Evolutionary conservation across 1,284 basidiomycete species (phyloP), one percentile per base, ranked within the genome.

Genomic region (Tetrapyrgos nigripes): DNA sequence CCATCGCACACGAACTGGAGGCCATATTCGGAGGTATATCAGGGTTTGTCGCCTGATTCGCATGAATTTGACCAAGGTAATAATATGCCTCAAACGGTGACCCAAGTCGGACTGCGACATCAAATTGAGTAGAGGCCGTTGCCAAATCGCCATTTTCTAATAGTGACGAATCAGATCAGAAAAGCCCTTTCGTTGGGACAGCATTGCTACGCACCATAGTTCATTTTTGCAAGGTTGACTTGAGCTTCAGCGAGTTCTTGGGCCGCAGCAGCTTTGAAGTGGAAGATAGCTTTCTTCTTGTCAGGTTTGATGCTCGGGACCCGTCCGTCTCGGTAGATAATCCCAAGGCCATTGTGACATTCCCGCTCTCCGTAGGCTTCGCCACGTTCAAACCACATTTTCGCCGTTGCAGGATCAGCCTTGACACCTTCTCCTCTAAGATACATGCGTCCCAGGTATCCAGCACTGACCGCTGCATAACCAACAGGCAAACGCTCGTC

Each of bases 371-470:
- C 89, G 69, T 88, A 83, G 55, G 89, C 87, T 4, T 84, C 88
- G 0, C 95, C 97, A 46, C 96, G 82, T 66, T 94, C 90, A 68
- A 96, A 96, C 97, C 97, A 99, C 76, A 97, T 85, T 76, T 88
- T 93, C 13, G 97, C 97, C 59, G 87, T 77, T 21, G 77, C 78
- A 43, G 84, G 83, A 73, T 98, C 93, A 63, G 84, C 82, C 67
- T 88, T 88, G 24, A 94, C 88, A 9, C 97, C 97, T 72, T 99
- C 97, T 0, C 97, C 97, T 37, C 97, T 82, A 40, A 99, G 76
- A 66, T 92, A 93, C 95, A 99, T 98, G 58, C 93, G 83, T 0
- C 97, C 97, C 1, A 99, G 73, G 70, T 92, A 96, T 2, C 85
- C 91, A 4, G 94, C 94, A 50, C 92, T 89, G 1, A 88, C 84